phyloP scores from a whole-genome alignment of 352 stramenopile species.

The Globisporangium spinosum region DNA sequence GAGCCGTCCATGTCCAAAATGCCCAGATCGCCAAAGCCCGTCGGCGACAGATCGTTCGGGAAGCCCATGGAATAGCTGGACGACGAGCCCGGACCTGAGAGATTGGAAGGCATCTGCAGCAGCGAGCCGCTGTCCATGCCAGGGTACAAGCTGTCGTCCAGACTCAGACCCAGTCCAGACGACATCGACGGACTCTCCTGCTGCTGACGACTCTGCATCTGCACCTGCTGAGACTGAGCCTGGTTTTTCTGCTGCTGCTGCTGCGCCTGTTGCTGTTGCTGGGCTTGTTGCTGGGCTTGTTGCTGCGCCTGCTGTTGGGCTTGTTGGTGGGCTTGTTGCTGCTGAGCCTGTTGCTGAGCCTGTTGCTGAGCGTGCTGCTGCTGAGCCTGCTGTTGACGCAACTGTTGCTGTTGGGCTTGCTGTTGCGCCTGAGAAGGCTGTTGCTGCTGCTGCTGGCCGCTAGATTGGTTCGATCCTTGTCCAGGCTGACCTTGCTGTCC shows the following conservation, averaged over 20 bases:
- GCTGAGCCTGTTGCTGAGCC: slow-evolving; percentile 14
- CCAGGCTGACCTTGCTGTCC: slow-evolving; percentile 7
- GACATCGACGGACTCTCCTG: slow-evolving; percentile 47
- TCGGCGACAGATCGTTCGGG: slow-evolving; percentile 56
- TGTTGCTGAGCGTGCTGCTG: slow-evolving; percentile 24
- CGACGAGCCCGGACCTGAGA: slow-evolving; percentile 29
- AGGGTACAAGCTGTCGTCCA: slow-evolving; percentile 60
- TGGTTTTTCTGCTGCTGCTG: slow-evolving; percentile 19
- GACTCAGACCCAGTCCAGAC: slow-evolving; percentile 40
- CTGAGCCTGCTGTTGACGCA: slow-evolving; percentile 20
- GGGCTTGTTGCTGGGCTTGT: slow-evolving; percentile 24
- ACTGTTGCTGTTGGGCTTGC: slow-evolving; percentile 12
- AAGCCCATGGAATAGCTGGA: slow-evolving; percentile 57
- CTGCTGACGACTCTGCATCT: slow-evolving; percentile 14
- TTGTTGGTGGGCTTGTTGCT: slow-evolving; percentile 19
- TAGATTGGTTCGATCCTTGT: slow-evolving; percentile 23
- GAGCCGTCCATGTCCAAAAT: slow-evolving; percentile 73
- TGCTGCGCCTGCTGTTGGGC: slow-evolving; percentile 5
- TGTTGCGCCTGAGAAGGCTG: slow-evolving; percentile 19
- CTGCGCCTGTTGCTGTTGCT: slow-evolving; percentile 28
- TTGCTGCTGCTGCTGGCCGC: slow-evolving; percentile 23
- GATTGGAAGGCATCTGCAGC: slow-evolving; percentile 54
- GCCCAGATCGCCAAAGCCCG: slow-evolving; percentile 61
- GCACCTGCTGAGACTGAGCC: slow-evolving; percentile 5
- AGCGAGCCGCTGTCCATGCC: slow-evolving; percentile 47